These are phyloP conservation scores for Macroventuria anomochaeta DNA, from an alignment of 2,329 filamentous ascomycete genomes.

Conservation along the genomic window DNA sequence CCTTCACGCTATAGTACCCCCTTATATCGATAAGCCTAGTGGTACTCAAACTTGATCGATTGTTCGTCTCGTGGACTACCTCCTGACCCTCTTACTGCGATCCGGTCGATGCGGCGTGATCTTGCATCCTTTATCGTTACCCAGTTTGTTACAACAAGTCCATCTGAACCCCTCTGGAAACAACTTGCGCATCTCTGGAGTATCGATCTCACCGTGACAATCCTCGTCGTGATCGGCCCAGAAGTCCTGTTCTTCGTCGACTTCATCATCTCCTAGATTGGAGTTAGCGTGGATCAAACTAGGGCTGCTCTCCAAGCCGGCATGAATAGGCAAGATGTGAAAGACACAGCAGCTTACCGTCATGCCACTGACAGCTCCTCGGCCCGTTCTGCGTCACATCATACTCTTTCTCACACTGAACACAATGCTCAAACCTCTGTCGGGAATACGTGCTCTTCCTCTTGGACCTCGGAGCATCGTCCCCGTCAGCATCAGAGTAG, in stretches of 20 bases:
- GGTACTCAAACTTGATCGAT: too few species aligned
- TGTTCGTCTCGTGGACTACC: too few species aligned
- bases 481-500: neutral
- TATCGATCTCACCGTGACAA: neutral
- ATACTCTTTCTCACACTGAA: neutral
- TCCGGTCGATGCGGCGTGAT: neutral
- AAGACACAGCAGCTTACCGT: neutral
- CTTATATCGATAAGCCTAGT: too few species aligned
- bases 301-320: too few species aligned
- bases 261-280: neutral
- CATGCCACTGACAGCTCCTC: neutral
- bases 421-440: neutral
- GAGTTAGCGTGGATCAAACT: too few species aligned
- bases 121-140: neutral
- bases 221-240: neutral
- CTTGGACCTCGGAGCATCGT: too few species aligned
- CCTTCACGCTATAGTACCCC: too few species aligned
- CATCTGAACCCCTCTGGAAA: neutral
- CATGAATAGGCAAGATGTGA: too few species aligned
- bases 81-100: neutral
- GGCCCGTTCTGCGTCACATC: neutral
- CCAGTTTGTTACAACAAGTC: neutral
- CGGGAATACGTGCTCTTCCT: neutral
- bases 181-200: neutral
- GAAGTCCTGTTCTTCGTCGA: neutral